Conservation (phyloP, 116 monocot species). For the Cymodocea nodosa region DNA sequence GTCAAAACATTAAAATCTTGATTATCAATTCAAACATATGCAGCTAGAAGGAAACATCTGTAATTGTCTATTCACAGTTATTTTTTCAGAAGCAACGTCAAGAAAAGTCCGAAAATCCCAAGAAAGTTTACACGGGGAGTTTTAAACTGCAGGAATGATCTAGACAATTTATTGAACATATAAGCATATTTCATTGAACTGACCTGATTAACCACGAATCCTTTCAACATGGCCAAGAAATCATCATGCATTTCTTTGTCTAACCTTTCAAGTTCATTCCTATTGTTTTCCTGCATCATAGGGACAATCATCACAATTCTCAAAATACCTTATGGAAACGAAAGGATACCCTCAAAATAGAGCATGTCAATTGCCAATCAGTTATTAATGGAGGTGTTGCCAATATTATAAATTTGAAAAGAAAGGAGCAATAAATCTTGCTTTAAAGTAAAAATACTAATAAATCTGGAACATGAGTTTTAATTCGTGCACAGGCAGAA, state of each 20-base stretch:
- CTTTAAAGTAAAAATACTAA: too few relatives aligned
- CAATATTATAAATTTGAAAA: too few relatives aligned
- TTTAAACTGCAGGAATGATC: neutral
- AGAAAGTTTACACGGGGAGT: neutral
- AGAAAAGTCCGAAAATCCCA: neutral
- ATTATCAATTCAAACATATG: too few relatives aligned
- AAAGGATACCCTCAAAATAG: neutral
- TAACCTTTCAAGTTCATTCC: conserved; percentile 72
- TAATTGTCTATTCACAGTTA: too few relatives aligned
- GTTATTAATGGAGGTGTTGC: neutral
- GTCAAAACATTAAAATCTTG: too few relatives aligned
- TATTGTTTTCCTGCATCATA: conserved; percentile 78
- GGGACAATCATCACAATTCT: neutral
- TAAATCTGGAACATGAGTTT: too few relatives aligned
- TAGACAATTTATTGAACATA: too few relatives aligned
- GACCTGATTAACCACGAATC: conserved; percentile 94
- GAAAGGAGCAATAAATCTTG: too few relatives aligned
- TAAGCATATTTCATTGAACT: neutral
- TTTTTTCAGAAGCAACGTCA: too few relatives aligned
- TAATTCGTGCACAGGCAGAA: too few relatives aligned
- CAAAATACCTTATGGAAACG: neutral
- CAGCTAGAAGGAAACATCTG: too few relatives aligned
- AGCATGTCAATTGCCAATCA: neutral
- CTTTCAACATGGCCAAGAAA: conserved; percentile 81
- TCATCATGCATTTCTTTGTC: conserved; percentile 74